phyloP scores from a whole-genome alignment of 148 eudicot genomes.

The Chenopodium suecicum region DNA sequence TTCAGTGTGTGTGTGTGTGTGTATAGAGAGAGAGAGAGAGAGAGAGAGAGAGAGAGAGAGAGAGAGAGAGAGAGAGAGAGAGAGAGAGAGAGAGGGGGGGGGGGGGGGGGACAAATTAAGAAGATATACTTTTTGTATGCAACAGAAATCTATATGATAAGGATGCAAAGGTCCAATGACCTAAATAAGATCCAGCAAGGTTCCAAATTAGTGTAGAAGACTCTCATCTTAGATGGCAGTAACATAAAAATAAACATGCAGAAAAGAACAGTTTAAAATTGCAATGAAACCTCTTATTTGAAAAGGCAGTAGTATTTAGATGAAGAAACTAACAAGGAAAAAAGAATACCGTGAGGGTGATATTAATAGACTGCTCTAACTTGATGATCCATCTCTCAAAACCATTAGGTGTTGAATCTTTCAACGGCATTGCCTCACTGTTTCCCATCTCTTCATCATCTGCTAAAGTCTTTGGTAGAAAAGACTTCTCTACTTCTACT shows the following conservation, averaged over 20 bases:
- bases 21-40: no score
- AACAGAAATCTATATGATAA: neutral
- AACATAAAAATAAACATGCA: neutral
- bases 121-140: neutral
- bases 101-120: no score
- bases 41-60: no score
- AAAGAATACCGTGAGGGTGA: constrained; percentile 67
- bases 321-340: constrained; percentile 5
- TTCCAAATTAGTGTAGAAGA: neutral
- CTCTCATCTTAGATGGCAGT: neutral
- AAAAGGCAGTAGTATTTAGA: neutral
- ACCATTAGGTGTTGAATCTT: constrained; percentile 40
- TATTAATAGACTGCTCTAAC: constrained; percentile 78
- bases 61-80: no score
- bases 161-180: neutral
- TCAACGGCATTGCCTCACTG: constrained; percentile 25
- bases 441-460: constrained; percentile 33
- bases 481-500: constrained; percentile 72
- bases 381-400: constrained; percentile 67
- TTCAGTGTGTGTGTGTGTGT: no score
- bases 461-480: constrained; percentile 41
- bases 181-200: neutral
- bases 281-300: neutral
- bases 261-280: neutral
- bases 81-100: no score